phyloP scores from a whole-genome alignment of 2,329 filamentous ascomycete species.

The Elsinoe fawcettii region DNA sequence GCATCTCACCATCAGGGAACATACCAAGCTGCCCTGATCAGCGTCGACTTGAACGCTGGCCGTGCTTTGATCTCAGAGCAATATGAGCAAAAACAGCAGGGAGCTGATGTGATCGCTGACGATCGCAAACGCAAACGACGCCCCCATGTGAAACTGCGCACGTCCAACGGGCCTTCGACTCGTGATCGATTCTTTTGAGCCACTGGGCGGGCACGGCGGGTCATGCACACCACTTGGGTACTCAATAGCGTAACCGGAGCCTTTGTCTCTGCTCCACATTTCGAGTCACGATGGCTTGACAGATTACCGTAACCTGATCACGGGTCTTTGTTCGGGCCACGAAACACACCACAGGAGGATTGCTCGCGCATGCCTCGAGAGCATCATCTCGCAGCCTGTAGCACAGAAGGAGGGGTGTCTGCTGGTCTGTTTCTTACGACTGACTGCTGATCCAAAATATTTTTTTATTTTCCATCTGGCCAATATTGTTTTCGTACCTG shows the following conservation, averaged over 20 bases:
- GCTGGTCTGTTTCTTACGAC: not conserved
- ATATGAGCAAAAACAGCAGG: slow-evolving; percentile 8
- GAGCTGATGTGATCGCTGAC: slow-evolving; percentile 4
- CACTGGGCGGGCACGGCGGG: not conserved
- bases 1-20: not conserved
- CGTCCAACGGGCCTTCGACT: slow-evolving; percentile 15
- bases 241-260: slow-evolving; percentile 15
- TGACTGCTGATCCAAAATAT: not conserved
- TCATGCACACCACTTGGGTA: slow-evolving; percentile 14
- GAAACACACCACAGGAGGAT: not conserved
- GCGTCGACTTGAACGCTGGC: slow-evolving; percentile 6
- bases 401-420: slow-evolving; percentile 1
- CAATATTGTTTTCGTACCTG: slow-evolving; percentile 14
- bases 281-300: slow-evolving; percentile 8
- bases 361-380: not conserved
- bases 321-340: slow-evolving; percentile 5
- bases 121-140: slow-evolving; percentile 3
- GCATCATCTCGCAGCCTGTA: slow-evolving; percentile 1
- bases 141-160: slow-evolving; percentile 13
- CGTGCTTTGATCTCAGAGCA: not conserved
- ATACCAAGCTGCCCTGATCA: slow-evolving; percentile 9
- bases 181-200: slow-evolving; percentile 12
- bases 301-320: slow-evolving; percentile 13
- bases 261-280: slow-evolving; percentile 11
- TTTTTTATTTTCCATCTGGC: not conserved